Base-by-base conservation (phyloP, 352 stramenopile species). In the Blastocystis sp. region DNA sequence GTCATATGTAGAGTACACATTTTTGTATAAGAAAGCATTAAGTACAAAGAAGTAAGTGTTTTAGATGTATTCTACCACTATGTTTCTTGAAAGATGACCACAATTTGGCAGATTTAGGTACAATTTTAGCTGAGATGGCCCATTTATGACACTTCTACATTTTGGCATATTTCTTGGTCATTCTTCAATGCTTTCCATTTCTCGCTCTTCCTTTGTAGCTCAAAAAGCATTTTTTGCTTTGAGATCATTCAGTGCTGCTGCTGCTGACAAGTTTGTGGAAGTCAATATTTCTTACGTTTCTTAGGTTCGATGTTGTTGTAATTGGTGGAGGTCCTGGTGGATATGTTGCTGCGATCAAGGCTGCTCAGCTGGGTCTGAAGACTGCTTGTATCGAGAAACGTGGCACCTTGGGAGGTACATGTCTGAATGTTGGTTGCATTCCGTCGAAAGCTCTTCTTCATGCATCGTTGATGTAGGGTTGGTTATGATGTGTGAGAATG, bases 401-500 rank as follows among this genome's bases (percentile, higher is more conserved):
- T 57, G 96, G 96, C 39, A 90, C 91, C 87, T 91, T 98, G 51
- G 96, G 96, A 67, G 96, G 94, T 83, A 98, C 96, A 29, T 98
- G 96, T 91, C 92, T 98, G 42, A 99, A 99, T 90, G 96, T 99
- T 5, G 96, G 96, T 51, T 99, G 96, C 91, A 99, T 99, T 90
- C 96, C 96, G 56, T 98, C 95, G 89, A 98, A 98, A 91, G 96
- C 96, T 51, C 91, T 98, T 43, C 91, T 99, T 61, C 92, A 97
- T 88, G 96, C 93, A 66, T 95, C 92, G 83, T 95, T 99, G 90
- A 90, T 98, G 88, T 98, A 95, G 90, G 94, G 98, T 32, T 43
- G 32, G 12, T n/a, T 39, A 16, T 12, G 4, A 6, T 19, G 0
- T 39, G 7, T 86, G 9, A 59, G 59, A 46, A 9, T 11, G 19